A percentile compares a stretch with the other conserved stretches of the same genome.
These are phyloP conservation scores for Papiliotrema laurentii DNA, from an alignment of 1,284 basidiomycete genomes.

Conservation along the genomic window DNA sequence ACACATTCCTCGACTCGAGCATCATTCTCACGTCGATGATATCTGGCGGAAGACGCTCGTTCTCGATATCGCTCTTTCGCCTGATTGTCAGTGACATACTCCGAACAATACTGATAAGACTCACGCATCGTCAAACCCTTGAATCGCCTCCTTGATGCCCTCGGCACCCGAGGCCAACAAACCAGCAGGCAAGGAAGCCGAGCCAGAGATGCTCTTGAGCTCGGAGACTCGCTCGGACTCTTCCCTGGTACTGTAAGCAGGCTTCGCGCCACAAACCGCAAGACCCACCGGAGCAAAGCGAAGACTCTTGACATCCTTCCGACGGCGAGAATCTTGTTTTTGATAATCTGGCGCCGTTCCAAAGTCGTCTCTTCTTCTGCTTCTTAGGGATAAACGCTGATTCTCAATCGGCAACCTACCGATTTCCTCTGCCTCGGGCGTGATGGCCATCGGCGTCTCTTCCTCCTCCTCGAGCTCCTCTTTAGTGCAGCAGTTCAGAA, in stretches of 20 bases:
- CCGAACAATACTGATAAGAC: conserved; percentile 43
- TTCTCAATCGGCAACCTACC: conserved; percentile 30
- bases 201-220: conserved; percentile 83
- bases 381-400: conserved; percentile 27
- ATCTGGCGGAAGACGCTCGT: conserved; percentile 92
- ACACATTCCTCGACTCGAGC: no score
- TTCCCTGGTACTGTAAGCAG: conserved; percentile 59
- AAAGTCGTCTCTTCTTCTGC: conserved; percentile 50
- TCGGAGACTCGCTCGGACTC: conserved; percentile 97
- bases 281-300: conserved; percentile 80
- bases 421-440: conserved; percentile 33
- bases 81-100: conserved; percentile 47
- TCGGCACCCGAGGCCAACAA: conserved; percentile 84
- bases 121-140: conserved; percentile 90
- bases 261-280: no score
- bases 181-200: conserved; percentile 75
- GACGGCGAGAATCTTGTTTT: conserved; percentile 98
- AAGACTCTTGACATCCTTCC: conserved; percentile 96
- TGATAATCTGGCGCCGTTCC: conserved; percentile 80
- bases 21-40: conserved; percentile 64
- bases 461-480: conserved; percentile 90
- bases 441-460: conserved; percentile 48
- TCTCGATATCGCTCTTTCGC: conserved; percentile 97
- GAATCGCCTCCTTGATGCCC: conserved; percentile 93
- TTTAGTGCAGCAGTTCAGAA: conserved; percentile 88